phyloP scores from a whole-genome alignment of 305 asterid species.

The Fraxinus floribunda region DNA sequence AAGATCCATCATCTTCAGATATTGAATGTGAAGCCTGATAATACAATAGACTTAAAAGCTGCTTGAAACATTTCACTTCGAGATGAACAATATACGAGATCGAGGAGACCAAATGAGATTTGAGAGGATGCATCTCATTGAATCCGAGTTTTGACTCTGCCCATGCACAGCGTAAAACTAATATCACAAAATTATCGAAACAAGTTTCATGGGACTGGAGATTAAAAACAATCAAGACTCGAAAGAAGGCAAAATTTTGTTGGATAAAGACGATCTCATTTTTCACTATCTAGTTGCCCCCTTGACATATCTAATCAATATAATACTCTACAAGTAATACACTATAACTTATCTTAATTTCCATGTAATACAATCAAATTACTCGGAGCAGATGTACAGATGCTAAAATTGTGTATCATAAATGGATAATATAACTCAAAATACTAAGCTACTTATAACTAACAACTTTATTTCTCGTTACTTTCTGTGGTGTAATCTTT shows the following conservation, averaged over 20 bases:
- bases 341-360: neutral
- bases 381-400: neutral
- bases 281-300: neutral
- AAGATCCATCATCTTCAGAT: neutral
- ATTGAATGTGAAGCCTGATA: neutral
- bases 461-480: neutral
- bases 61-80: neutral
- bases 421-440: neutral
- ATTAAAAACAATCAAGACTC: neutral
- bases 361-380: neutral
- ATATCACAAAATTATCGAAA: neutral
- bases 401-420: neutral
- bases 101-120: neutral
- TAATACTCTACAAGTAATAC: no score
- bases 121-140: neutral
- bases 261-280: neutral
- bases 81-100: neutral
- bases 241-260: neutral
- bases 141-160: neutral
- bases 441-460: neutral
- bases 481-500: neutral
- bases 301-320: neutral
- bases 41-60: neutral
- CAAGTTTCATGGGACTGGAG: neutral
- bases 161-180: neutral